Percentiles rank a stretch among this genome's conserved stretches.
These are phyloP conservation scores for Crithidia sp. DNA, from an alignment of 208 protist species.

Conservation along the genomic window DNA sequence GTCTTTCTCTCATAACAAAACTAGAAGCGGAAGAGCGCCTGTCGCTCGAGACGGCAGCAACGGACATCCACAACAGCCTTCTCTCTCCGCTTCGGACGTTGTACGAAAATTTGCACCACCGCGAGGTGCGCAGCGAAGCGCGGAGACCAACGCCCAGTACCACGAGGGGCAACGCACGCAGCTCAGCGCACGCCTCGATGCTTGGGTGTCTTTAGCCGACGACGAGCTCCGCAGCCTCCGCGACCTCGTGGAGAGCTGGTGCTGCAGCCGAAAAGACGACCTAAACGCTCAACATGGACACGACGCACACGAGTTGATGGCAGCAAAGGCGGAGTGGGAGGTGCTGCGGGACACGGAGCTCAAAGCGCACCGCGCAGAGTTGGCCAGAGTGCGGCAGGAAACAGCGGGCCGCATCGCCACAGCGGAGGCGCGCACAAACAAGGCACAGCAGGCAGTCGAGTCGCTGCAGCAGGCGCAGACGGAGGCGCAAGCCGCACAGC, in stretches of 20 bases:
- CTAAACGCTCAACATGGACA: background rate
- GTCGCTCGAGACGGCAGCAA: too few relatives aligned
- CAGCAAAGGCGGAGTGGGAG: conserved; percentile 10
- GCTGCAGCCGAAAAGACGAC: background rate
- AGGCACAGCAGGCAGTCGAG: conserved; percentile 14
- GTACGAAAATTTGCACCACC: background rate
- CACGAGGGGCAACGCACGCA: background rate
- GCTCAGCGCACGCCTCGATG: background rate
- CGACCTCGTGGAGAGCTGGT: background rate
- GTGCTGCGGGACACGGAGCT: conserved; percentile 10
- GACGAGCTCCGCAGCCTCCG: background rate
- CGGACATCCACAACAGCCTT: too few relatives aligned
- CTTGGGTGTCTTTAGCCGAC: background rate
- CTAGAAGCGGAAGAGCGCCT: too few relatives aligned
- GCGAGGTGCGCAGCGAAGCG: background rate
- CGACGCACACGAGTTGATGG: conserved; percentile 7
- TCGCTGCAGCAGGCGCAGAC: conserved; percentile 21
- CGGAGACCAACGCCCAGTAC: background rate
- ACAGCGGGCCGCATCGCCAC: background rate
- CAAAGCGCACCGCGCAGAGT: conserved; percentile 20
- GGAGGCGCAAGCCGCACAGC: background rate
- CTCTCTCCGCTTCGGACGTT: too few relatives aligned
- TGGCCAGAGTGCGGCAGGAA: conserved; percentile 18
- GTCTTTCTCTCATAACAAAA: too few relatives aligned
- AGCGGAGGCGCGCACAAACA: conserved; percentile 11